phyloP scores from a whole-genome alignment of 306 rosid species.

The Castanopsis chinensis region DNA sequence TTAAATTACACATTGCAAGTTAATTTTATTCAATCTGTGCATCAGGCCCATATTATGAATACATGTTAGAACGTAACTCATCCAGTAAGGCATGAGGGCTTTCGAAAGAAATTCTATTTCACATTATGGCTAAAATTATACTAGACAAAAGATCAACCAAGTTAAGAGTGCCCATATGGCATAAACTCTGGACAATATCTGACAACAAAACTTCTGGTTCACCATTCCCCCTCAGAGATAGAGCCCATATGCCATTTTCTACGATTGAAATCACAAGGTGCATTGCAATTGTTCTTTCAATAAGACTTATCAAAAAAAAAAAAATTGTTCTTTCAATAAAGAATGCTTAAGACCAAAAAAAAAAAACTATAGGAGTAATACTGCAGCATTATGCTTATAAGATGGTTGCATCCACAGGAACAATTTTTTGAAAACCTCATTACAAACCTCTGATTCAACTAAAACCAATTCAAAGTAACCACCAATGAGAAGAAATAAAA shows the following conservation, averaged over 20 bases:
- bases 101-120: background rate
- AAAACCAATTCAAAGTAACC: background rate
- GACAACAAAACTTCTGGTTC: background rate
- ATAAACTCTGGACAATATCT: background rate
- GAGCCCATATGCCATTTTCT: background rate
- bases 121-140: conserved; percentile 2
- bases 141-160: conserved; percentile 7
- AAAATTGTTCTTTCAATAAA: background rate
- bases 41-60: background rate
- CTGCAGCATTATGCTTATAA: background rate
- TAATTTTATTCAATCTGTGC: background rate
- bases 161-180: too few relatives aligned
- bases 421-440: background rate
- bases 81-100: background rate
- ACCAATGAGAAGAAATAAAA: background rate
- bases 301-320: too few relatives aligned
- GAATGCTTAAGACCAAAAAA: background rate
- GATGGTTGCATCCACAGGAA: background rate
- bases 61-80: background rate
- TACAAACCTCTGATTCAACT: background rate
- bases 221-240: background rate
- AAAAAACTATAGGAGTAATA: background rate
- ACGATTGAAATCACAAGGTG: background rate
- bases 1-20: background rate
- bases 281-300: background rate